These are phyloP conservation scores for Phalaenopsis aphrodite DNA, from an alignment of 106 monocot species.

Conservation along the genomic window DNA sequence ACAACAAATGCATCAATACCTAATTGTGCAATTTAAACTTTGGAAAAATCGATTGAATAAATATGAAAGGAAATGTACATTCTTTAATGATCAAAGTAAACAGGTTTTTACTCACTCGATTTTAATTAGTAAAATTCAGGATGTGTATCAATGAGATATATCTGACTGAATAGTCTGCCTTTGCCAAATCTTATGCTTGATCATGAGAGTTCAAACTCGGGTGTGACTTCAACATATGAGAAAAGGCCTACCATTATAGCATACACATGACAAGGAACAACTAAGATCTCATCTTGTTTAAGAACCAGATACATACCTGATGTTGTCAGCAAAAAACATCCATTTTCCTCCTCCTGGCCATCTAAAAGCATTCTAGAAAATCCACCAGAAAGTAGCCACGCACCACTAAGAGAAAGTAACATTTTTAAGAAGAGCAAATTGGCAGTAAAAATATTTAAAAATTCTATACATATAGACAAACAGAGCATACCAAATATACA, in stretches of 20 bases:
- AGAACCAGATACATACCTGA: conserved; percentile 41
- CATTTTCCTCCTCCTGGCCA: conserved; percentile 31
- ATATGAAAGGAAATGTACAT: no score
- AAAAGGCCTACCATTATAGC: neutral
- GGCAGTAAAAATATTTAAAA: neutral
- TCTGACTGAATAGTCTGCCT: no score
- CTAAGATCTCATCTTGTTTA: neutral
- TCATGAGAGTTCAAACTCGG: no score
- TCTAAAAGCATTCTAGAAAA: conserved; percentile 57
- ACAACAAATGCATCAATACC: no score
- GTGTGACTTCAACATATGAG: no score
- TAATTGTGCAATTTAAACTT: no score
- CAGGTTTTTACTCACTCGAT: no score
- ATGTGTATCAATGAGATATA: no score
- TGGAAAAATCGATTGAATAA: no score
- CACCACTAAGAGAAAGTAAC: conserved; percentile 20
- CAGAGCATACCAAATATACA: neutral
- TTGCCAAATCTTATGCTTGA: no score
- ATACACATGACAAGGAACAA: neutral
- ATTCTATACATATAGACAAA: neutral
- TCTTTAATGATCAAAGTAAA: no score
- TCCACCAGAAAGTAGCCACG: conserved; percentile 63
- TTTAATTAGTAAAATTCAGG: no score
- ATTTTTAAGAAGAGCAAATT: neutral
- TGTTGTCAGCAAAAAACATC: conserved; percentile 35